Evolutionary conservation across 2,329 filamentous ascomycete genomes (phyloP), one percentile per base, ranked within the genome.

Genomic region (Xylariaceae sp.): DNA sequence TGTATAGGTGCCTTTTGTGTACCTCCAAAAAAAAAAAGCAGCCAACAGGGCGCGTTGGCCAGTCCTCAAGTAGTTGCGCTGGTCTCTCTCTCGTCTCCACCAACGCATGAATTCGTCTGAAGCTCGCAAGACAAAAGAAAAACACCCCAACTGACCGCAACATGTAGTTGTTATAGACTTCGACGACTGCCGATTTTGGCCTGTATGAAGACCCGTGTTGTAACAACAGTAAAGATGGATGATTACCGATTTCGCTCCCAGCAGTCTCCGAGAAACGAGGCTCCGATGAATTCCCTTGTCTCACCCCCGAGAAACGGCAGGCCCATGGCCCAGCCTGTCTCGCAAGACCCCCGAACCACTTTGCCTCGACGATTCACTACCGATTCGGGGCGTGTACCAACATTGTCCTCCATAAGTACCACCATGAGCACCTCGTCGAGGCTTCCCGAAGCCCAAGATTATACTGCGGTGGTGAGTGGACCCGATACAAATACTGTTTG

Each of bases 301-400:
- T 85, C 86, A 60, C 83, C 87, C 62, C 80, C 82, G 58, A 83
- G 87, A 65, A 85, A 85, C 67, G 77, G 79, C 62, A 75, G 73
- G 62, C 80, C 82, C 62, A 75, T 83, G 65, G 74, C 72, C 53
- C 78, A 78, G 55, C 74, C 77, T 54, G 69, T 74, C 50, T 66
- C 77, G 53, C 77, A 81, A 66, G 88, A 95, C 63, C 79, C 79
- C 55, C 83, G 91, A 67, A 80, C 82, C 53, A 83, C 83, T 58
- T 76, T 97, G 64, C 88, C 91, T 68, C 85, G 92, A 62, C 86
- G 92, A 64, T 97, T 97, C 71, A 97, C 92, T 53, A 93, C 91
- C 47, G 94, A 95, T 71, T 83, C 88, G 70, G 77, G 88, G 69
- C 79, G 90, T 77, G 74, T 92, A 69, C 85, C 86, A 67, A 88